Percentiles rank a stretch among this genome's conserved stretches.
These are phyloP conservation scores for Monilinia polystroma DNA, from an alignment of 2,329 filamentous ascomycete genomes.

Conservation along the genomic window DNA sequence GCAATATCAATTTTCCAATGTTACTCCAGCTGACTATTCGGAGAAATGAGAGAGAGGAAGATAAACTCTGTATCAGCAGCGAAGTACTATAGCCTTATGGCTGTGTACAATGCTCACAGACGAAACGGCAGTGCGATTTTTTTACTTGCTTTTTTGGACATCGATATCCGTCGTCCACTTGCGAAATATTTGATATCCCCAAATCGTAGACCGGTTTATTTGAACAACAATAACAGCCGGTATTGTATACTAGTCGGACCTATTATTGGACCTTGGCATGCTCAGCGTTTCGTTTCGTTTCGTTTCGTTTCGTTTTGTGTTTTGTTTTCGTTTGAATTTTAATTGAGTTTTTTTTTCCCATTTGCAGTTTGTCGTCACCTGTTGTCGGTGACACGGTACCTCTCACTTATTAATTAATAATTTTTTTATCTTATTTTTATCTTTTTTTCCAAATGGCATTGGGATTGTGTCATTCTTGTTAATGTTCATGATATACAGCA, in stretches of 20 bases:
- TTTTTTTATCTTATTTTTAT: no score
- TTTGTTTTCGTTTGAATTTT: no score
- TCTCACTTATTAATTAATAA: slow-evolving; percentile 17
- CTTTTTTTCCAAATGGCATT: background rate
- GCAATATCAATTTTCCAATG: slow-evolving; percentile 40
- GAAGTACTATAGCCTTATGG: background rate
- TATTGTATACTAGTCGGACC: slow-evolving; percentile 5
- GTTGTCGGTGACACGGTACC: background rate
- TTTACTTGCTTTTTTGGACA: background rate
- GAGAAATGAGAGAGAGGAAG: slow-evolving; percentile 32
- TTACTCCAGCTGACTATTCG: slow-evolving; percentile 39
- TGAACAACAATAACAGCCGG: background rate
- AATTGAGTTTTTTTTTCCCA: background rate
- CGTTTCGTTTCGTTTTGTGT: background rate
- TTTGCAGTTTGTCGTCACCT: background rate
- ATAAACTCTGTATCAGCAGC: background rate
- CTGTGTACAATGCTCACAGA: background rate
- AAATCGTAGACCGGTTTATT: slow-evolving; percentile 2
- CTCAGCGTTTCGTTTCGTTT: background rate
- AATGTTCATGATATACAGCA: slow-evolving; percentile 30
- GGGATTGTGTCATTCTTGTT: slow-evolving; percentile 18
- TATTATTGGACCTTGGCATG: background rate
- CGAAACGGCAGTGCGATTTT: background rate
- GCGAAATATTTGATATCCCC: background rate
- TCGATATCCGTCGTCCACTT: background rate